These are phyloP conservation scores for Colletotrichum melonis DNA, from an alignment of 2,329 filamentous ascomycete species.

Conservation along the genomic window DNA sequence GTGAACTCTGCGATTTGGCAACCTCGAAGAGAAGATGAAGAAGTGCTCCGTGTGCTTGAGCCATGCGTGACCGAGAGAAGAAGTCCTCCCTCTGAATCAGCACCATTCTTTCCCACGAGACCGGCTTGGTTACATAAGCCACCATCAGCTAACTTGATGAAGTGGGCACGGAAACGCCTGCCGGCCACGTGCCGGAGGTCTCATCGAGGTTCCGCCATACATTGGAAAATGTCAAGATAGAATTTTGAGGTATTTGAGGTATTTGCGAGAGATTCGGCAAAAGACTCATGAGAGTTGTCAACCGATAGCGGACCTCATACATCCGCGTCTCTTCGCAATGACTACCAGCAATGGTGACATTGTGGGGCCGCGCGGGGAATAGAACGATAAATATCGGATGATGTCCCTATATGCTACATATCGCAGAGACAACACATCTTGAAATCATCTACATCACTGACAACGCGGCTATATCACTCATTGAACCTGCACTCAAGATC, in stretches of 20 bases:
- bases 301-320: constrained; percentile 21
- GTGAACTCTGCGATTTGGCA: neutral
- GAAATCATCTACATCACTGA: neutral
- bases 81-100: neutral
- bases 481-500: neutral
- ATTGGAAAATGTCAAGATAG: no score
- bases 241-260: neutral
- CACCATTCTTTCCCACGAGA: neutral
- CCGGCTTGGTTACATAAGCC: neutral
- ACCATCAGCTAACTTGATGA: neutral
- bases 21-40: neutral
- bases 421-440: neutral
- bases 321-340: constrained; percentile 19
- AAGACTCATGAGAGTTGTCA: neutral
- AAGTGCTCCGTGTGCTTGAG: neutral
- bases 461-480: no score
- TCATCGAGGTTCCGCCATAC: neutral
- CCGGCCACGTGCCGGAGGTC: neutral
- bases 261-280: neutral
- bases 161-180: neutral
- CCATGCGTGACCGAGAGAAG: neutral
- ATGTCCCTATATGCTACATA: neutral
- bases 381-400: constrained; percentile 14
- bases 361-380: constrained; percentile 34
- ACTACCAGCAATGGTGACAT: constrained; percentile 28